Conservation (phyloP, 1,284 basidiomycete species). For the Pulveroboletus sp. region DNA sequence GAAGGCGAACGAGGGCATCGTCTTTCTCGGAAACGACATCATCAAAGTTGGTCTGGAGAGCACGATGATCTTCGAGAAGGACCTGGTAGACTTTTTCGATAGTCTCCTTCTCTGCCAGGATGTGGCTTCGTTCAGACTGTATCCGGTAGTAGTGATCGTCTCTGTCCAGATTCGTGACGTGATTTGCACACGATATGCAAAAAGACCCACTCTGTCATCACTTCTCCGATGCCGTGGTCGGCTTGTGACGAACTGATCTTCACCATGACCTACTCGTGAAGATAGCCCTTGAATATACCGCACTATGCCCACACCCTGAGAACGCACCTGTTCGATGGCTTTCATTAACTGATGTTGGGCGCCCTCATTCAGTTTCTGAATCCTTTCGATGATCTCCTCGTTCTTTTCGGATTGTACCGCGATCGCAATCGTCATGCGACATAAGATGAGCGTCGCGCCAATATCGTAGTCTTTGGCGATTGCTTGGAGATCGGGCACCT, state of each 20-base stretch:
- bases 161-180: constrained; percentile 40
- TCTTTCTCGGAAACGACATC: constrained; percentile 73
- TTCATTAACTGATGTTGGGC: constrained; percentile 86
- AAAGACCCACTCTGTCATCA: constrained; percentile 72
- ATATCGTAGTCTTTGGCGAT: constrained; percentile 75
- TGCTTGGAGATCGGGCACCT: constrained; percentile 80
- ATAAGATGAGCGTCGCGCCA: constrained; percentile 71
- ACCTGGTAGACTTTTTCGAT: constrained; percentile 76
- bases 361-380: constrained; percentile 74
- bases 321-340: constrained; percentile 77
- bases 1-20: constrained; percentile 59
- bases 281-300: not conserved
- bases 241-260: constrained; percentile 54
- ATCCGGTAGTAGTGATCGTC: constrained; percentile 85
- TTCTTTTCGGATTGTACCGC: constrained; percentile 90
- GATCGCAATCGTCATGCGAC: constrained; percentile 87
- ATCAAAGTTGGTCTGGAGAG: constrained; percentile 69
- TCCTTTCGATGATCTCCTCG: constrained; percentile 80
- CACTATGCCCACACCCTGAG: not conserved
- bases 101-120: constrained; percentile 77
- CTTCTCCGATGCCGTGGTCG: constrained; percentile 48
- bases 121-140: constrained; percentile 74
- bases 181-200: constrained; percentile 9
- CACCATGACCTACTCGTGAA: constrained; percentile 62
- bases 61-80: constrained; percentile 76